phyloP scores from a whole-genome alignment of 352 stramenopile genomes.

The Vaucheria bursata region DNA sequence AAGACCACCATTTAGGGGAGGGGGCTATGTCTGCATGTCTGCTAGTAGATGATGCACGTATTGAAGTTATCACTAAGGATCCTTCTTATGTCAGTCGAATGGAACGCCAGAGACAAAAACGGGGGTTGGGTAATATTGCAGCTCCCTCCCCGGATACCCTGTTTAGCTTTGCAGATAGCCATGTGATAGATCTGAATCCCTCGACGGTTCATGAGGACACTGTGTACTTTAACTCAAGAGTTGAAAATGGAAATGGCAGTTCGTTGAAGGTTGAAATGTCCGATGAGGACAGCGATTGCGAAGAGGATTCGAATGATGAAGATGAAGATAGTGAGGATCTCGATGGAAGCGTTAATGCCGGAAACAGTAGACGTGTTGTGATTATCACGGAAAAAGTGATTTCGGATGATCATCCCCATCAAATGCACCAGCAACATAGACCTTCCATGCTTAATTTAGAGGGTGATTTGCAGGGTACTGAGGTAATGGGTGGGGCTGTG shows the following conservation, averaged over 20 bases:
- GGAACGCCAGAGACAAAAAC: background rate
- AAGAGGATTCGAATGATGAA: too few species aligned
- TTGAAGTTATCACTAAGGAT: slow-evolving; percentile 16
- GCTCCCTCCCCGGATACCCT: background rate
- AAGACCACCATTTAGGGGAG: slow-evolving; percentile 39
- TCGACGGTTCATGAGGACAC: background rate
- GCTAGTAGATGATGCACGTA: slow-evolving; percentile 25
- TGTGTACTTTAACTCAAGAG: background rate
- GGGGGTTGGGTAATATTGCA: background rate
- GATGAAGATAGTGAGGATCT: too few species aligned
- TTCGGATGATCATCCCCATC: too few species aligned
- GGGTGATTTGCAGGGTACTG: too few species aligned
- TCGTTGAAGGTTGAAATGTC: too few species aligned
- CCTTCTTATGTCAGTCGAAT: background rate
- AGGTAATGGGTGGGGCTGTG: background rate
- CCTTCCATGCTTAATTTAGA: too few species aligned
- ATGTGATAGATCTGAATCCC: background rate
- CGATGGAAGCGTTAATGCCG: background rate
- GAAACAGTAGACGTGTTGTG: too few species aligned
- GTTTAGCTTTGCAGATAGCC: slow-evolving; percentile 1
- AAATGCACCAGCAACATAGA: too few species aligned
- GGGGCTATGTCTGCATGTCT: slow-evolving; percentile 43
- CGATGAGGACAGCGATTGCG: too few species aligned
- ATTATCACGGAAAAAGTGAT: too few species aligned
- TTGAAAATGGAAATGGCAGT: too few species aligned